Conservation (phyloP, 106 monocot genomes). For the Triglochin maritima region DNA sequence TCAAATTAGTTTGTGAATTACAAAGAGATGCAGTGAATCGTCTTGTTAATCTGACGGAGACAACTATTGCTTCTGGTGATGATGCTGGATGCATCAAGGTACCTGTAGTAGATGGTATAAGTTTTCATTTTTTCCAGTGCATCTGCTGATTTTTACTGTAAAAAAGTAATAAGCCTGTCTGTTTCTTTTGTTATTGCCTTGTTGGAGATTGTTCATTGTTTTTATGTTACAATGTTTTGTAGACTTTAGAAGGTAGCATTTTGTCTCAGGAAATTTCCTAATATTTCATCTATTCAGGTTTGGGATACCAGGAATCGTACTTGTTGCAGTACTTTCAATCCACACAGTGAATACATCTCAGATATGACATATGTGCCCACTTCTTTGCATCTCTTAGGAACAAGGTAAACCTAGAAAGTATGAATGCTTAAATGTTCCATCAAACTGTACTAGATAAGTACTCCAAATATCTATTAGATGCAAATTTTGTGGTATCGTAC, state of each 20-base stretch:
- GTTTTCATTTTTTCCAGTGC: neutral
- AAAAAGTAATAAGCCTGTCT: neutral
- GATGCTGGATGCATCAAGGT: slow-evolving; percentile 96
- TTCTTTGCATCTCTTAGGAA: slow-evolving; percentile 15
- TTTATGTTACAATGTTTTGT: neutral
- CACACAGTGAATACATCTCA: slow-evolving; percentile 24
- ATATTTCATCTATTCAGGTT: slow-evolving; percentile 1
- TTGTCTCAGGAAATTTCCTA: neutral
- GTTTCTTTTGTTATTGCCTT: neutral
- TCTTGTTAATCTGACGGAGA: slow-evolving; percentile 79
- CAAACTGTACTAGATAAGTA: too few species aligned
- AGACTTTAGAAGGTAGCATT: neutral
- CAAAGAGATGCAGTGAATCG: slow-evolving; percentile 55
- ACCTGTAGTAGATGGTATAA: neutral
- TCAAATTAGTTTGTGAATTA: neutral
- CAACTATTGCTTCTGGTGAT: slow-evolving; percentile 82
- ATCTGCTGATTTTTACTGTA: neutral
- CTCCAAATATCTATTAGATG: too few species aligned
- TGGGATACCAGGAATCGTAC: slow-evolving; percentile 22
- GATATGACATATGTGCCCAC: slow-evolving; percentile 23
- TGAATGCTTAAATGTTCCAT: neutral
- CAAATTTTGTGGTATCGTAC: too few species aligned
- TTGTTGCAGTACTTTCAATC: slow-evolving; percentile 17
- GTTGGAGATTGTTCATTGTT: neutral
- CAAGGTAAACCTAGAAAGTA: slow-evolving; percentile 9